Evolutionary conservation across 2,329 filamentous ascomycete genomes (phyloP), one percentile per base, ranked within the genome.

Genomic region (Colletotrichum lini): DNA sequence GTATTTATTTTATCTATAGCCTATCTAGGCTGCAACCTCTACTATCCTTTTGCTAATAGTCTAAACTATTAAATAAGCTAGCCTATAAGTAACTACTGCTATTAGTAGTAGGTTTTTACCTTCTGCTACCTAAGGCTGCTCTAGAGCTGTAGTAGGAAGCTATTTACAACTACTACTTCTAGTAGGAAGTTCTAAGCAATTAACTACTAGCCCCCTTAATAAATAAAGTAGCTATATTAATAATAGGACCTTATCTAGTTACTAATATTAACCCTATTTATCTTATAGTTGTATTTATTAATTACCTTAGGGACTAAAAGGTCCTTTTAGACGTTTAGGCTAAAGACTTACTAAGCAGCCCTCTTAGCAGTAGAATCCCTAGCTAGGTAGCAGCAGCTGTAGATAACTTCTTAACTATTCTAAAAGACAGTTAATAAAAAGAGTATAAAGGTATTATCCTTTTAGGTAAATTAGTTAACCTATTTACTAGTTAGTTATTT

Each of bases 101-200:
- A 57, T 57, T 57, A 21, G n/a, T 40, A 9, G 18, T 57, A 21
- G 6, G 5, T 3, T 57, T n/a, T 42, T 16, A 57, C 35, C 35
- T 21, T 57, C 12, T 57, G 0, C 30, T 21, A 57, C 13, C 35
- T 57, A 42, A 7, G 30, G 10, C n/a, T 21, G 5, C 21, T n/a
- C 38, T 44, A 59, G 4, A 59, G 38, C 56, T 59, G 12, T 16
- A 45, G n/a, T 50, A 62, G 9, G 35, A 62, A 62, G 47, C 30
- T 62, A 62, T 62, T 62, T 18, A 62, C 15, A 42, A 62, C n/a
- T 52, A 62, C 38, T 5, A 62, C 59, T 62, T 62, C n/a, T 3
- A 62, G 30, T 18, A 62, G 8, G 30, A 62, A 62, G 18, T 62
- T 53, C 35, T 18, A 62, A 2, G 47, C 6, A 52, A 62, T 18